These are phyloP conservation scores for Spiromastix sp. DNA, from an alignment of 2,329 filamentous ascomycete genomes.

Conservation along the genomic window DNA sequence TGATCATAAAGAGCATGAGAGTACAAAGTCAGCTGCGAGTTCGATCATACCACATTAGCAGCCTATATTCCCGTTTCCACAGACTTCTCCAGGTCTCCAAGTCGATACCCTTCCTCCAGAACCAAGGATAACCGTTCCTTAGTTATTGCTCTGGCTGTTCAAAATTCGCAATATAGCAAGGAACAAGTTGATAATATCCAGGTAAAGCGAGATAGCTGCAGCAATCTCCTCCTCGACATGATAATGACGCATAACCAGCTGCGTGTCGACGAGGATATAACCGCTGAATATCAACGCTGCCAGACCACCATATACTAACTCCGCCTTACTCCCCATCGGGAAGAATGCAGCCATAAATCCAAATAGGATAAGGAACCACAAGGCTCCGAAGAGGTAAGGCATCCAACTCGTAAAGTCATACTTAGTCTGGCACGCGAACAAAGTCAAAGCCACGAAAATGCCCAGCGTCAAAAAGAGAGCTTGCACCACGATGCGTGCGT, in stretches of 20 bases:
- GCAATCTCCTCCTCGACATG: conserved; percentile 98
- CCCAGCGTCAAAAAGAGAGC: conserved; percentile 74
- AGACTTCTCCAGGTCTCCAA: no score
- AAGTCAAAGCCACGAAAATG: conserved; percentile 53
- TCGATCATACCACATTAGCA: no score
- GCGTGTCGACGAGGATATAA: conserved; percentile 94
- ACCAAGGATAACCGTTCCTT: conserved; percentile 20
- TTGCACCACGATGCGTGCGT: conserved; percentile 73
- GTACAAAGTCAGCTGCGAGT: no score
- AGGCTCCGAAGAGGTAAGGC: conserved; percentile 80
- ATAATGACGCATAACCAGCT: conserved; percentile 89
- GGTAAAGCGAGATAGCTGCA: conserved; percentile 84
- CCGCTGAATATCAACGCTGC: conserved; percentile 81
- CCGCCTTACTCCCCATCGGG: conserved; percentile 67
- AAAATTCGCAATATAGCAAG: conserved; percentile 88
- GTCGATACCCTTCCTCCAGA: not conserved
- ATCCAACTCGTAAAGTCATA: conserved; percentile 98
- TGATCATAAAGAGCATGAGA: no score
- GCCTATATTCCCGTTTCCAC: no score
- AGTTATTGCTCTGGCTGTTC: conserved; percentile 94
- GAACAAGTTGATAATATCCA: conserved; percentile 96
- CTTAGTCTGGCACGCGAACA: conserved; percentile 93
- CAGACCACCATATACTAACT: conserved; percentile 74
- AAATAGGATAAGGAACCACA: conserved; percentile 87
- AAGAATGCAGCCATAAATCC: conserved; percentile 90